Conservation (phyloP, 805 yeast genomes). For the Sungouiozyma ichnusensis region DNA sequence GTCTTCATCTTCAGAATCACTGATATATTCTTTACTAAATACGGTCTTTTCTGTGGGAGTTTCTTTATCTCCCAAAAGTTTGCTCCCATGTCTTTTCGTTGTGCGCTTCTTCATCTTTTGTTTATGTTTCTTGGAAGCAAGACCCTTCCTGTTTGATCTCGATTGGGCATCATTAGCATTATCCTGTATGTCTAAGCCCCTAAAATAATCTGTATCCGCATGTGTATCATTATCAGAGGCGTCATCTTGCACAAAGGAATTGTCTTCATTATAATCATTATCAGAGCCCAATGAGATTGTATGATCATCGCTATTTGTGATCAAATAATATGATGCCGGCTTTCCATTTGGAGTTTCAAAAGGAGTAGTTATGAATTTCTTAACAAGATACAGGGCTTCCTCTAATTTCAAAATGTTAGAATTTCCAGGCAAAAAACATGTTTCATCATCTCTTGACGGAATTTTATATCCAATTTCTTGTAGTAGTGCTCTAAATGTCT, state of each 20-base stretch:
- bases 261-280: slow-evolving; percentile 15
- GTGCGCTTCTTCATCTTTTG: neutral
- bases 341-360: slow-evolving; percentile 22
- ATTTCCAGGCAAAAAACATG: slow-evolving; percentile 14
- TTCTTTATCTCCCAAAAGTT: slow-evolving; percentile 6
- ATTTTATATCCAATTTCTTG: slow-evolving; percentile 15
- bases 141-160: slow-evolving; percentile 12
- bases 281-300: slow-evolving; percentile 9
- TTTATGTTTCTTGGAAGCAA: slow-evolving; percentile 12
- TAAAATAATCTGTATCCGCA: slow-evolving; percentile 20
- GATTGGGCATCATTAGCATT: neutral
- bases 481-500: slow-evolving; percentile 22
- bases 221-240: slow-evolving; percentile 2
- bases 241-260: slow-evolving; percentile 12
- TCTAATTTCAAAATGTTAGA: slow-evolving; percentile 9
- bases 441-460: slow-evolving; percentile 11
- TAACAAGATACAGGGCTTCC: slow-evolving; percentile 7
- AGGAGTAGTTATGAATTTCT: slow-evolving; percentile 16
- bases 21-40: slow-evolving; percentile 24
- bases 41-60: slow-evolving; percentile 2
- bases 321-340: slow-evolving; percentile 20
- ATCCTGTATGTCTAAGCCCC: slow-evolving; percentile 10
- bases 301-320: slow-evolving; percentile 3
- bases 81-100: slow-evolving; percentile 1
- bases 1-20: slow-evolving; percentile 26